A percentile compares a stretch with the other conserved stretches of the same genome.
These are phyloP conservation scores for Lentinula boryana DNA, from an alignment of 768 basidiomycete genomes.

Conservation along the genomic window DNA sequence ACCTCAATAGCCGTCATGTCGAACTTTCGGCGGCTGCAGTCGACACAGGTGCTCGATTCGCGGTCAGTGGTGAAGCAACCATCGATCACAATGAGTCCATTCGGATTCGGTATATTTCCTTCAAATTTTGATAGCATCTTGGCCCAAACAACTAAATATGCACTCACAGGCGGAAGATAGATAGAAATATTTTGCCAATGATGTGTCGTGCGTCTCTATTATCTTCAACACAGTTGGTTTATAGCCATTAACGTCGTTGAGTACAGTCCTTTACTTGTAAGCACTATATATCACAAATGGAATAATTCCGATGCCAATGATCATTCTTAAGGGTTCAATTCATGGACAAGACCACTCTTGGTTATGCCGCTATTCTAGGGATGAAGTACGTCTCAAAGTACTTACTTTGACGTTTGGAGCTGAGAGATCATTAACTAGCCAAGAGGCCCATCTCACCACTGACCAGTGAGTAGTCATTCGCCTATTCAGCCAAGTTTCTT, in stretches of 20 bases:
- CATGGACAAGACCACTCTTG: constrained; percentile 49
- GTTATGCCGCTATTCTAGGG: constrained; percentile 43
- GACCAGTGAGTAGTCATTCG: constrained; percentile 12
- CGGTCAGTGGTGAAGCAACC: constrained; percentile 22
- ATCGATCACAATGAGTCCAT: constrained; percentile 31
- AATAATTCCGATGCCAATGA: not conserved
- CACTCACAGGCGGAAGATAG: constrained; percentile 35
- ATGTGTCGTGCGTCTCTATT: constrained; percentile 28
- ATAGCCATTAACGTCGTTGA: not conserved
- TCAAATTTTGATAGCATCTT: not conserved
- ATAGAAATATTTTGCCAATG: constrained; percentile 43
- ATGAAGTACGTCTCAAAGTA: constrained; percentile 28
- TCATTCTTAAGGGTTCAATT: constrained; percentile 37
- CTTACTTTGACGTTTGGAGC: not conserved
- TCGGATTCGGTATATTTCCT: constrained; percentile 27
- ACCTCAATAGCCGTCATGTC: not conserved
- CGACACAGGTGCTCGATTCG: constrained; percentile 39
- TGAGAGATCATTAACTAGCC: not conserved
- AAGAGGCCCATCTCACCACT: constrained; percentile 1
- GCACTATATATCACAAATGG: not conserved
- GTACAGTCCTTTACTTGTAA: constrained; percentile 29
- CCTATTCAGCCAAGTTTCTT: not conserved
- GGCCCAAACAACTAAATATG: not conserved
- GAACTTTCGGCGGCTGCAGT: constrained; percentile 15
- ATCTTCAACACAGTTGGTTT: not conserved